phyloP scores from a whole-genome alignment of 768 basidiomycete species.

The Leccinum sublutescens region DNA sequence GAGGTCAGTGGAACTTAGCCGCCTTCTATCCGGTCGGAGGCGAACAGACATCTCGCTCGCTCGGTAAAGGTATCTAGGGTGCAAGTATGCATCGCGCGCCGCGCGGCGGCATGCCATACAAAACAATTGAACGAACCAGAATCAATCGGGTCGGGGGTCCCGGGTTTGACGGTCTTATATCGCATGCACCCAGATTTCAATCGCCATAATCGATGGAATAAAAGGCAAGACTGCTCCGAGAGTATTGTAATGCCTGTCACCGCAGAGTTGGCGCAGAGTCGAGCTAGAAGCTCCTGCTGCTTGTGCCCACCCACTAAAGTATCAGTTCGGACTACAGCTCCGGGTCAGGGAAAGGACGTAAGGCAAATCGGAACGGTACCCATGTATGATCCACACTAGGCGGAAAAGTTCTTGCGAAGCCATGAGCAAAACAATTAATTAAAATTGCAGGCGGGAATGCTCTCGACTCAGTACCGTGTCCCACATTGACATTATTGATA shows the following conservation, averaged over 20 bases:
- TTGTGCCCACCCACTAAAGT: not conserved
- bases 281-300: not conserved
- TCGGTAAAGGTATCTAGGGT: not conserved
- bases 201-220: not conserved
- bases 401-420: not conserved
- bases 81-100: not conserved
- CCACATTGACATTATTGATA: not conserved
- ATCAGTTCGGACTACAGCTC: not conserved
- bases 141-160: not conserved
- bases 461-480: not conserved
- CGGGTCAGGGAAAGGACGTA: not conserved
- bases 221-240: not conserved
- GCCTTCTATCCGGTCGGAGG: not conserved
- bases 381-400: not conserved
- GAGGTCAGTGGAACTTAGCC: too few relatives aligned
- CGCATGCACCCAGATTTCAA: not conserved
- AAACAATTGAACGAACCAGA: not conserved
- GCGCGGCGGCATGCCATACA: not conserved
- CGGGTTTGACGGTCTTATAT: not conserved
- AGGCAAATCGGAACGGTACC: not conserved
- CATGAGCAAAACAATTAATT: not conserved
- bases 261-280: not conserved
- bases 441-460: not conserved
- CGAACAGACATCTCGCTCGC: not conserved
- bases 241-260: not conserved